Percentiles rank a stretch among this genome's conserved stretches.
Conservation (phyloP, 2,329 filamentous ascomycete species). For the Hypoxylon sp. region DNA sequence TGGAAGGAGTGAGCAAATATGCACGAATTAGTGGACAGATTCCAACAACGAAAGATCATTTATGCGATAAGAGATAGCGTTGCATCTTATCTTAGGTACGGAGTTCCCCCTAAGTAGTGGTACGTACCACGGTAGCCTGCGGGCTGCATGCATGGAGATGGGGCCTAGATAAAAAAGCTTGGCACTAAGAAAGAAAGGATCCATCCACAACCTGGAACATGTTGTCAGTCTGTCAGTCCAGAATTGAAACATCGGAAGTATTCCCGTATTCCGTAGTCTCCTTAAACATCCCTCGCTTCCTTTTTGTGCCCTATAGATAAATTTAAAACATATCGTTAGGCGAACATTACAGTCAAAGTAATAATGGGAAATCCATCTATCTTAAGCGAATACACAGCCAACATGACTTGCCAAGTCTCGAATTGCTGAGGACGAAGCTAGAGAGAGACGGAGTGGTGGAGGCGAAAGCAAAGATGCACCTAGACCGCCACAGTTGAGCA, state of each 20-base stretch:
- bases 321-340: conserved; percentile 16
- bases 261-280: conserved; percentile 9
- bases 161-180: conserved; percentile 46
- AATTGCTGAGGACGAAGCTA: neutral
- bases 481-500: conserved; percentile 31
- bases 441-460: conserved; percentile 6
- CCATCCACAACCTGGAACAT: too few species aligned
- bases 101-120: conserved; percentile 34
- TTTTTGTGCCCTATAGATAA: neutral
- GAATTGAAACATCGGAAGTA: conserved; percentile 17
- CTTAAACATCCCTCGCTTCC: neutral
- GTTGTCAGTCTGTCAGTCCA: neutral
- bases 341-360: conserved; percentile 3
- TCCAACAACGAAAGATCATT: conserved; percentile 7
- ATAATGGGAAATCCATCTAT: neutral
- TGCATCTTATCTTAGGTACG: conserved; percentile 41
- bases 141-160: conserved; percentile 42
- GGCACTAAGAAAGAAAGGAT: conserved; percentile 32
- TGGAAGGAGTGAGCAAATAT: conserved; percentile 13
- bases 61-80: conserved; percentile 28
- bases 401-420: conserved; percentile 1
- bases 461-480: conserved; percentile 21
- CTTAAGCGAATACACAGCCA: conserved; percentile 13
- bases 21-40: conserved; percentile 10
- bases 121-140: conserved; percentile 39